Percentiles rank a stretch among this genome's conserved stretches.
Evolutionary conservation across 345 rosid genomes (phyloP).

Genomic region (Hibiscus trionum): DNA sequence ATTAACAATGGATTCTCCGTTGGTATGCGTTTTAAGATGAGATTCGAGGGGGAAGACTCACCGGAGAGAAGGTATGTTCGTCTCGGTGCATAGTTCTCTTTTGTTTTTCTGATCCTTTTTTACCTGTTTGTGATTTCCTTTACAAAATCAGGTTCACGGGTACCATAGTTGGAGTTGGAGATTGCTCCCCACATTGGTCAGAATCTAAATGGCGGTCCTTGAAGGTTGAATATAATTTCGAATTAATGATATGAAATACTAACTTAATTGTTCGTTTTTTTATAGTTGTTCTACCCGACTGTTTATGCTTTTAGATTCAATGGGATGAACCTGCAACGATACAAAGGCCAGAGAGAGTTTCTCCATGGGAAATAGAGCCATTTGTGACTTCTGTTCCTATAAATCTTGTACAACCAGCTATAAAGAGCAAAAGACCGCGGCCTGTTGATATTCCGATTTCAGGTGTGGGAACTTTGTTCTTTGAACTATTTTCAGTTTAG

Average conservation of each 20-base stretch:
- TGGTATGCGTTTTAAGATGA: conserved; percentile 74
- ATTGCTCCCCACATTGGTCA: conserved; percentile 53
- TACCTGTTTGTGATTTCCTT: not conserved
- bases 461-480: conserved; percentile 25
- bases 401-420: conserved; percentile 33
- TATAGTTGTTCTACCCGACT: conserved; percentile 10
- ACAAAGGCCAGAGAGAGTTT: conserved; percentile 68
- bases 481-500: not conserved
- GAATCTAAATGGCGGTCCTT: conserved; percentile 67
- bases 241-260: conserved; percentile 3
- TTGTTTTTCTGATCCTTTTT: not conserved
- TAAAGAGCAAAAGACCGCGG: conserved; percentile 55
- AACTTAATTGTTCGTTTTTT: conserved; percentile 16
- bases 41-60: conserved; percentile 75
- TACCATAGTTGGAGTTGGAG: conserved; percentile 58
- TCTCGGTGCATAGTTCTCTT: not conserved
- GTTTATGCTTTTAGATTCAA: conserved; percentile 37
- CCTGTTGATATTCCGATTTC: conserved; percentile 35
- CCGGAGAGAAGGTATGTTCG: conserved; percentile 51
- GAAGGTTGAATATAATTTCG: conserved; percentile 38
- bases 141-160: conserved; percentile 49
- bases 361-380: conserved; percentile 82
- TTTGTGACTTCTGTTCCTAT: conserved; percentile 30
- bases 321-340: conserved; percentile 74
- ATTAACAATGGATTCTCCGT: conserved; percentile 34